Conservation (phyloP, 345 rosid genomes). For the Eucalyptus cloeziana region DNA sequence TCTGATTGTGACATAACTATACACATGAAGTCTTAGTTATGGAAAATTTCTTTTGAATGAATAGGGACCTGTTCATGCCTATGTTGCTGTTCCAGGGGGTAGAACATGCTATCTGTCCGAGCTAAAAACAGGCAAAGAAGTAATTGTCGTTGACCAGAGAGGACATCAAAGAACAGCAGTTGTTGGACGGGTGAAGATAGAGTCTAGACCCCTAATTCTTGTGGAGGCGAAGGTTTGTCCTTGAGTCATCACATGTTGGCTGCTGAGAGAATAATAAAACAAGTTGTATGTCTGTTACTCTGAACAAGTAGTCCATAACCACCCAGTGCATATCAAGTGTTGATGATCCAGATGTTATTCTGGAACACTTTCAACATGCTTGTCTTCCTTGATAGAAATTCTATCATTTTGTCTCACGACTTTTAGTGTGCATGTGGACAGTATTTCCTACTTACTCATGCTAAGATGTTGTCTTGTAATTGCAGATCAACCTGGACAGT, state of each 20-base stretch:
- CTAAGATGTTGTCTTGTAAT: neutral
- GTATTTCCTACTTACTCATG: neutral
- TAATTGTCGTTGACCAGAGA: conserved; percentile 47
- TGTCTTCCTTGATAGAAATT: neutral
- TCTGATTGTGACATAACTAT: neutral
- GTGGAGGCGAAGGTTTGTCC: conserved; percentile 68
- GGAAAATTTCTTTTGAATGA: neutral
- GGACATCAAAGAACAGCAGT: conserved; percentile 55
- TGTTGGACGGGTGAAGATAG: conserved; percentile 80
- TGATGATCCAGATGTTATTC: neutral
- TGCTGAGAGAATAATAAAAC: neutral
- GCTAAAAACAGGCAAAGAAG: conserved; percentile 68
- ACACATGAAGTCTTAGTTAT: neutral
- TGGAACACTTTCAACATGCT: neutral
- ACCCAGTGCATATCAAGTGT: neutral
- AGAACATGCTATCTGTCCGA: conserved; percentile 86
- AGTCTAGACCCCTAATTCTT: conserved; percentile 60
- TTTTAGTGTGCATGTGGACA: neutral
- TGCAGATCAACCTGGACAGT: conserved; percentile 34
- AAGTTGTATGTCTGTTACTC: neutral
- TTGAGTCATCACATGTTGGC: neutral
- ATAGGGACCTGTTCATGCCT: conserved; percentile 90
- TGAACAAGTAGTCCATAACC: neutral
- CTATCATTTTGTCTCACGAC: neutral
- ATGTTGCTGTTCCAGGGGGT: conserved; percentile 68